Conservation (phyloP, 495 filamentous ascomycete genomes). For the Baudoinia panamericana region DNA sequence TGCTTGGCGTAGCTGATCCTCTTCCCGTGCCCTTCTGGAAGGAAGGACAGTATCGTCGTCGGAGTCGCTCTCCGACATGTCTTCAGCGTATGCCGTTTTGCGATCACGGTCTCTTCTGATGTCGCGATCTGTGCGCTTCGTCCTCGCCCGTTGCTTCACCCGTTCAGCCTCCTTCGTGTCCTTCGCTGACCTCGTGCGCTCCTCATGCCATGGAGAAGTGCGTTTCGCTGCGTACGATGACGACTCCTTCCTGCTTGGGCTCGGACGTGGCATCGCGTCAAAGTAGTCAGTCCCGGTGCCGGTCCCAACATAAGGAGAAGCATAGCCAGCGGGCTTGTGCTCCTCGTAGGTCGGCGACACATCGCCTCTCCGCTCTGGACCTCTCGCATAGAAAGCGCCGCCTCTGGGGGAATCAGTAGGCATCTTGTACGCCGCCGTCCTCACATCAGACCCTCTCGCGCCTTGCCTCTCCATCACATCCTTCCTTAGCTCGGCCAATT, state of each 20-base stretch:
- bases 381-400: conserved; percentile 8
- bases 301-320: background rate
- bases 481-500: conserved; percentile 45
- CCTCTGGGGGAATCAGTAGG: conserved; percentile 7
- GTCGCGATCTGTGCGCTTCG: conserved; percentile 9
- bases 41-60: conserved; percentile 7
- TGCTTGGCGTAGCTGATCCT: conserved; percentile 9
- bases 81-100: conserved; percentile 5
- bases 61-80: background rate
- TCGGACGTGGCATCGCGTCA: conserved; percentile 9
- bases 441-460: background rate
- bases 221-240: conserved; percentile 8
- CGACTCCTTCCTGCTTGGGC: conserved; percentile 10
- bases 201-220: conserved; percentile 2
- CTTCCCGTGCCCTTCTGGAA: conserved; percentile 1
- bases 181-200: conserved; percentile 2
- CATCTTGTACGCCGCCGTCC: conserved; percentile 10
- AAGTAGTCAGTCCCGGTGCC: conserved; percentile 18
- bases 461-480: conserved; percentile 34
- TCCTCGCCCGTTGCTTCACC: conserved; percentile 7
- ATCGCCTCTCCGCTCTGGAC: conserved; percentile 3
- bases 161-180: conserved; percentile 12
- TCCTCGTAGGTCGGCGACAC: conserved; percentile 15
- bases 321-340: conserved; percentile 7
- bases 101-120: conserved; percentile 12